These are phyloP conservation scores for Boletus pseudopeckii DNA, from an alignment of 768 basidiomycete species.

Conservation along the genomic window DNA sequence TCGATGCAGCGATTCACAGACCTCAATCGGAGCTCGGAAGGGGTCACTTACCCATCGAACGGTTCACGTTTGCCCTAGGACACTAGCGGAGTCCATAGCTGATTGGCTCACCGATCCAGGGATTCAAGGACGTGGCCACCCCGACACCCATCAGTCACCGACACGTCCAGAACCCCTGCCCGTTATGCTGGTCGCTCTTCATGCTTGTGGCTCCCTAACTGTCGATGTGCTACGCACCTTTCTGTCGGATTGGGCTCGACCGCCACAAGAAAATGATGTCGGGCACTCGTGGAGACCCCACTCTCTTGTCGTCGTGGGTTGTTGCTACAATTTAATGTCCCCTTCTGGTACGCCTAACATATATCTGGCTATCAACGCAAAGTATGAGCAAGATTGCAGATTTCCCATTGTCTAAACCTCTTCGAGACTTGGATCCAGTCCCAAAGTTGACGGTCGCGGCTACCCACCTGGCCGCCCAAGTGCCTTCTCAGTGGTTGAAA, in stretches of 20 bases:
- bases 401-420: constrained; percentile 48
- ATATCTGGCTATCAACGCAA: not conserved
- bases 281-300: constrained; percentile 45
- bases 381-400: constrained; percentile 34
- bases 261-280: constrained; percentile 1
- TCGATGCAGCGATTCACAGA: not conserved
- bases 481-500: constrained; percentile 59
- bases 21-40: not conserved
- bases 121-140: not conserved
- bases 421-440: constrained; percentile 14
- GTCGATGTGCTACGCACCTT: constrained; percentile 61
- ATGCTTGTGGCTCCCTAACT: constrained; percentile 75
- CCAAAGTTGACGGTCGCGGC: constrained; percentile 37
- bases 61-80: constrained; percentile 47
- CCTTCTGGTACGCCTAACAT: constrained; percentile 38
- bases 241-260: constrained; percentile 26
- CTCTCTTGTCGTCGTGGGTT: constrained; percentile 63
- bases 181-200: constrained; percentile 64
- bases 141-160: not conserved
- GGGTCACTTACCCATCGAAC: constrained; percentile 54
- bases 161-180: constrained; percentile 30
- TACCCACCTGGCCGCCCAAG: constrained; percentile 69
- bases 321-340: constrained; percentile 74
- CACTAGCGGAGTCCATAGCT: constrained; percentile 44
- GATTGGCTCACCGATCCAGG: constrained; percentile 46